These are phyloP conservation scores for Phaeosphaeriaceae sp. DNA, from an alignment of 2,329 filamentous ascomycete genomes.

Conservation along the genomic window DNA sequence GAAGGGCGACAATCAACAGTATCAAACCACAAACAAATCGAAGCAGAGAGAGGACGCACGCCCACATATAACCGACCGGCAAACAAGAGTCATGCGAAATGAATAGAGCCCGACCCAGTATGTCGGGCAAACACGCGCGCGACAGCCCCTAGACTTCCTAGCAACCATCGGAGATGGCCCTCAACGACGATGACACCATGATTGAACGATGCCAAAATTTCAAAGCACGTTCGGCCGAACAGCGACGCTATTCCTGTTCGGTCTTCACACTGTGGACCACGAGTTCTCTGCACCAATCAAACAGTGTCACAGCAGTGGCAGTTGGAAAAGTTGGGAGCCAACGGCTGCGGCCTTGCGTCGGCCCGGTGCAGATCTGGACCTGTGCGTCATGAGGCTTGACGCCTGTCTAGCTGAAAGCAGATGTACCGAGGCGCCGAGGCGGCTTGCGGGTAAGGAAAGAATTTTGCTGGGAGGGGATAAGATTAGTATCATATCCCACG, in stretches of 20 bases:
- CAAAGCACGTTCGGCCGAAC: conserved; percentile 18
- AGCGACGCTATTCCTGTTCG: neutral
- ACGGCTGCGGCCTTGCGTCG: neutral
- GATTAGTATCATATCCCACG: neutral
- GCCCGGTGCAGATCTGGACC: conserved; percentile 5
- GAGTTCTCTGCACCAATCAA: neutral
- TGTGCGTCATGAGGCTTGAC: conserved; percentile 11
- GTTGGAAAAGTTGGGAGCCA: conserved; percentile 4
- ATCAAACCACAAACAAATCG: conserved; percentile 5
- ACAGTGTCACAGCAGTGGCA: neutral
- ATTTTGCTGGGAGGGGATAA: neutral
- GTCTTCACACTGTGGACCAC: neutral
- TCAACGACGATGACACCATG: conserved; percentile 22
- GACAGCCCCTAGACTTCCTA: neutral
- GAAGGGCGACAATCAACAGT: conserved; percentile 4
- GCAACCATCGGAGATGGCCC: conserved; percentile 1
- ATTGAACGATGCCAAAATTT: conserved; percentile 15
- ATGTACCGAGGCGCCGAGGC: conserved; percentile 7
- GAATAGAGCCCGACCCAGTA: neutral
- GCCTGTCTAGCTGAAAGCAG: neutral
- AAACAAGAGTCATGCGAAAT: conserved; percentile 6
- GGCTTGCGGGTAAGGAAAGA: neutral
- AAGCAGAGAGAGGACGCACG: conserved; percentile 9
- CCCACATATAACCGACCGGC: conserved; percentile 22
- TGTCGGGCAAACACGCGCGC: neutral